Conservation (phyloP, 495 filamentous ascomycete genomes). For the Podospora fimiseda region DNA sequence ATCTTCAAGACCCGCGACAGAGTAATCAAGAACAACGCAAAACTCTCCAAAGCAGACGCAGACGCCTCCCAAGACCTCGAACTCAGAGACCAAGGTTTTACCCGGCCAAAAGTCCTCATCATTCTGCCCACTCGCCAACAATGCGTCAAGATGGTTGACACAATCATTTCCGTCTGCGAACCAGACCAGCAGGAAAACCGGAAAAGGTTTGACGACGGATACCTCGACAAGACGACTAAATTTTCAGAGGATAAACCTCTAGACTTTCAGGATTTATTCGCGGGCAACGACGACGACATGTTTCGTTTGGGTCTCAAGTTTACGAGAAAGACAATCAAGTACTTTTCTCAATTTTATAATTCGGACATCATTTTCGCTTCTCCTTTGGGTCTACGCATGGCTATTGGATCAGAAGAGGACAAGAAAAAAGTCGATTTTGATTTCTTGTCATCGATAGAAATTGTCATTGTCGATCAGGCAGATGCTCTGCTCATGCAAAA, state of each 20-base stretch:
- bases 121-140: conserved; percentile 81
- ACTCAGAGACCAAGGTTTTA: conserved; percentile 90
- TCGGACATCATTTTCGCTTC: conserved; percentile 91
- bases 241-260: conserved; percentile 68
- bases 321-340: conserved; percentile 89
- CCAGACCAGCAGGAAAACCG: conserved; percentile 92
- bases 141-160: conserved; percentile 69
- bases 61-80: conserved; percentile 65
- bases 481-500: conserved; percentile 96
- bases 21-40: conserved; percentile 85
- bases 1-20: conserved; percentile 87
- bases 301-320: conserved; percentile 92
- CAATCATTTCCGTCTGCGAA: conserved; percentile 62
- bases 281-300: conserved; percentile 92
- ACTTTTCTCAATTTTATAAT: conserved; percentile 91
- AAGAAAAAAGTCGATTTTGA: conserved; percentile 73
- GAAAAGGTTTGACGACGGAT: conserved; percentile 82
- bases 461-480: conserved; percentile 84
- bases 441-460: conserved; percentile 86
- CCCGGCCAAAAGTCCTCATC: conserved; percentile 85
- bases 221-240: conserved; percentile 58
- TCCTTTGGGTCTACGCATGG: conserved; percentile 81
- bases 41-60: conserved; percentile 51
- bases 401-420: conserved; percentile 67
- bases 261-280: conserved; percentile 86